These are phyloP conservation scores for Tricholoma sp. DNA, from an alignment of 768 basidiomycete species.

Conservation along the genomic window DNA sequence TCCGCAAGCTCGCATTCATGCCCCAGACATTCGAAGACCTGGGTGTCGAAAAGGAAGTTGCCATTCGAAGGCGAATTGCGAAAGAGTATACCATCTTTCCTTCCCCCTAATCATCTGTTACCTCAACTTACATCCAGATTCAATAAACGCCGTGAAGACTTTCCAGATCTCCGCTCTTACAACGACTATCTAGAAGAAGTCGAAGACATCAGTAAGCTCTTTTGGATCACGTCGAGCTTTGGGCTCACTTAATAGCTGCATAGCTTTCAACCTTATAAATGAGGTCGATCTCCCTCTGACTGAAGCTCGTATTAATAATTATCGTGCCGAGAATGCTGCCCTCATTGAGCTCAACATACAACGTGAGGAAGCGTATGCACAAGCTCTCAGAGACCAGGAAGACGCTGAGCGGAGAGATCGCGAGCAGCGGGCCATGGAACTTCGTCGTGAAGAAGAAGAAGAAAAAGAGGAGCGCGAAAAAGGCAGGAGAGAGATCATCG, in stretches of 20 bases:
- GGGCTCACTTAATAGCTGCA: not conserved
- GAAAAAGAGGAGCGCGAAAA: conserved; percentile 75
- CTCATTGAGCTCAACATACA: conserved; percentile 82
- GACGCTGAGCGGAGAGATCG: conserved; percentile 71
- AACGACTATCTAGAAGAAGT: conserved; percentile 97
- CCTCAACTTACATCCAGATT: conserved; percentile 50
- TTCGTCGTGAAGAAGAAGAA: conserved; percentile 65
- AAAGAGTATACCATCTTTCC: conserved; percentile 61
- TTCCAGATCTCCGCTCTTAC: conserved; percentile 70
- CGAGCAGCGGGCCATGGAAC: conserved; percentile 62
- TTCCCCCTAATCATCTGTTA: not conserved
- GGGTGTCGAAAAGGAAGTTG: conserved; percentile 90
- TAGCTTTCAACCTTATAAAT: conserved; percentile 94
- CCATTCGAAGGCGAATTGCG: conserved; percentile 78
- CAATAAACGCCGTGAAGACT: conserved; percentile 92
- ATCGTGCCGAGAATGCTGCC: conserved; percentile 76
- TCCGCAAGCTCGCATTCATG: conserved; percentile 91
- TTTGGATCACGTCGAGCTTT: conserved; percentile 1
- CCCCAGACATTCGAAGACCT: conserved; percentile 95
- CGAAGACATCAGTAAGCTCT: conserved; percentile 67
- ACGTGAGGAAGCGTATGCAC: conserved; percentile 73
- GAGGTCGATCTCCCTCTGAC: conserved; percentile 77
- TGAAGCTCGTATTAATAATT: conserved; percentile 75
- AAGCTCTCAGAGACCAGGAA: conserved; percentile 71
- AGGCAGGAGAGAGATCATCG: conserved; percentile 68